Percentiles rank a stretch among this genome's conserved stretches.
These are phyloP conservation scores for Meredithiella fracta DNA, from an alignment of 2,329 filamentous ascomycete genomes.

Conservation along the genomic window DNA sequence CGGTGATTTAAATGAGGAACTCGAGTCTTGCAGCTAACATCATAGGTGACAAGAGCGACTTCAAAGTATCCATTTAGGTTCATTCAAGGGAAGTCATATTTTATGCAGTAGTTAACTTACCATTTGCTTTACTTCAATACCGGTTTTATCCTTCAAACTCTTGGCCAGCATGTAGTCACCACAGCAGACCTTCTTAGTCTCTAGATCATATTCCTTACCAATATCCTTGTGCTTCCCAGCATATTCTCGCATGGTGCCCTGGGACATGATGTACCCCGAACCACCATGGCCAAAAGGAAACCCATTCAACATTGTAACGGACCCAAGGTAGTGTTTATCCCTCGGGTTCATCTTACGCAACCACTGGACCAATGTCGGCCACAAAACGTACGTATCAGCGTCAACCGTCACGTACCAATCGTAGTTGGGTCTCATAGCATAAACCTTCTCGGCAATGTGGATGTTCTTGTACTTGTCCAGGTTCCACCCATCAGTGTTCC, in stretches of 20 bases:
- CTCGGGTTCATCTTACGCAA: conserved; percentile 27
- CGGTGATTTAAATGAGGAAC: no score
- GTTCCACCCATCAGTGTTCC: conserved; percentile 29
- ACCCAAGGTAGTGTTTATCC: conserved; percentile 34
- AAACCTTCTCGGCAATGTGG: conserved; percentile 40
- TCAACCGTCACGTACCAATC: conserved; percentile 47
- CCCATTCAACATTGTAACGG: conserved; percentile 26
- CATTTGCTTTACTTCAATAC: conserved; percentile 25
- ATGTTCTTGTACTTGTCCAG: conserved; percentile 48
- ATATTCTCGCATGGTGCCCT: conserved; percentile 34
- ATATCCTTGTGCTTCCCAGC: conserved; percentile 26
- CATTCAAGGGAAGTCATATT: background rate
- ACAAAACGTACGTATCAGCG: conserved; percentile 40
- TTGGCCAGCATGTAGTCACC: conserved; percentile 35
- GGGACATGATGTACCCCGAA: conserved; percentile 36
- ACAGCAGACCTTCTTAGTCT: conserved; percentile 28
- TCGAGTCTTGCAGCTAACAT: no score
- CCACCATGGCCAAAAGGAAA: conserved; percentile 39
- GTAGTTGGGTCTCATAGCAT: conserved; percentile 30
- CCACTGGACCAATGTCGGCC: conserved; percentile 35
- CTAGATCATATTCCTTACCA: conserved; percentile 30
- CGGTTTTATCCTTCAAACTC: conserved; percentile 29
- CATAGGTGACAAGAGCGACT: background rate
- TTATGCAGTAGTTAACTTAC: conserved; percentile 20
- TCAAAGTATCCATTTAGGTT: background rate